phyloP scores from a whole-genome alignment of 140 eudicot species.

The Anethum foeniculum region DNA sequence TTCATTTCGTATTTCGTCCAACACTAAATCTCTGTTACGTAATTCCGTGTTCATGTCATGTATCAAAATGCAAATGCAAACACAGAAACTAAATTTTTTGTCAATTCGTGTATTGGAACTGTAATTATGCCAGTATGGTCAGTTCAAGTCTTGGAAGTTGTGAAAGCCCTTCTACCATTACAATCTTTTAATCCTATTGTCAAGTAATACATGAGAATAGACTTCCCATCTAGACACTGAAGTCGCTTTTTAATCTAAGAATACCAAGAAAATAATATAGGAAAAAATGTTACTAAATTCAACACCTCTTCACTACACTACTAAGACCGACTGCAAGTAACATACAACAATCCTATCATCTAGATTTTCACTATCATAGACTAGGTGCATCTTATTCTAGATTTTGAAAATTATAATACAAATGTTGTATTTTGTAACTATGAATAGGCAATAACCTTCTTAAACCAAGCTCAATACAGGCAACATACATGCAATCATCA shows the following conservation, averaged over 20 bases:
- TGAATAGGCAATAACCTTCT: background rate
- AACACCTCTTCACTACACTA: background rate
- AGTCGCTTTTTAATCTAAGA: background rate
- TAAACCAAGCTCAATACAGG: background rate
- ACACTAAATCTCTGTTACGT: too few species aligned
- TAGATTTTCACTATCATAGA: background rate
- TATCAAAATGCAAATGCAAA: too few species aligned
- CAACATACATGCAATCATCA: background rate
- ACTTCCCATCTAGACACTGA: background rate
- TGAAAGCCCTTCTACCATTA: too few species aligned
- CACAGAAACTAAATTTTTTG: too few species aligned
- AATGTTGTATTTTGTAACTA: background rate
- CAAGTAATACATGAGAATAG: too few species aligned
- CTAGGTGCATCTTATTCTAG: conserved; percentile 1
- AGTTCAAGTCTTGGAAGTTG: too few species aligned
- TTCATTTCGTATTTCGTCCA: too few species aligned
- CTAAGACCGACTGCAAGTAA: background rate
- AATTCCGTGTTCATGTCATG: too few species aligned
- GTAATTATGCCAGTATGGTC: too few species aligned
- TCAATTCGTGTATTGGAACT: too few species aligned
- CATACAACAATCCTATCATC: background rate
- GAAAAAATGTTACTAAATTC: background rate
- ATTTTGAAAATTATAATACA: background rate
- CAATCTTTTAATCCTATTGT: too few species aligned
- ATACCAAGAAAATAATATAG: background rate